A percentile compares a stretch with the other conserved stretches of the same genome.
Conservation (phyloP, 768 basidiomycete genomes). For the Favolaschia claudopus region DNA sequence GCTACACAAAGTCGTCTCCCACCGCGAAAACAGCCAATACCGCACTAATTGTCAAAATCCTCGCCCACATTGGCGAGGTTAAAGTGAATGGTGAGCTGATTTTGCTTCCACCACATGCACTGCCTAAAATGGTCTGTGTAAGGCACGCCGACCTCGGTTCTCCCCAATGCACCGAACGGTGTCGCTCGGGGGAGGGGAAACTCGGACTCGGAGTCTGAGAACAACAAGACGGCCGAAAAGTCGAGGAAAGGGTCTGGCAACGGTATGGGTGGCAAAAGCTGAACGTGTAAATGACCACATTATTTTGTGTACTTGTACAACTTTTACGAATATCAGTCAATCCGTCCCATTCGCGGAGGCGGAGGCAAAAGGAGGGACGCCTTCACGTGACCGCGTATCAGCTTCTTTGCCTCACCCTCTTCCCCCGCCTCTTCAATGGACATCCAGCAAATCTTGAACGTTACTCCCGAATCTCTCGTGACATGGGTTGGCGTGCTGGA, state of each 20-base stretch:
- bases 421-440: background rate
- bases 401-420: background rate
- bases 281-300: background rate
- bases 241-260: background rate
- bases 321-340: too few species aligned
- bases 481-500: constrained; percentile 7
- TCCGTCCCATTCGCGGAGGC: too few species aligned
- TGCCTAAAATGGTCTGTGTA: constrained; percentile 10
- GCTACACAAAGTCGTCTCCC: background rate
- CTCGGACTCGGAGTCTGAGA: background rate
- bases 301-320: background rate
- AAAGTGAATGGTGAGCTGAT: background rate
- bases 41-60: constrained; percentile 12
- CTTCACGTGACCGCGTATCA: background rate
- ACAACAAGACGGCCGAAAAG: background rate
- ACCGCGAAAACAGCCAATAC: background rate
- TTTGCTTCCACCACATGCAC: background rate
- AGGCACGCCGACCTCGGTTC: background rate
- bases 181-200: background rate
- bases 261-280: background rate
- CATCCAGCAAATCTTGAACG: constrained; percentile 1
- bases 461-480: constrained; percentile 25
- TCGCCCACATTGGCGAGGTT: constrained; percentile 4
- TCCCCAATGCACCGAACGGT: background rate
- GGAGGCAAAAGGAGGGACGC: too few species aligned